Evolutionary conservation across 192 early-diverging fungal genomes (phyloP).

Genomic region (Funneliformis mosseae): DNA sequence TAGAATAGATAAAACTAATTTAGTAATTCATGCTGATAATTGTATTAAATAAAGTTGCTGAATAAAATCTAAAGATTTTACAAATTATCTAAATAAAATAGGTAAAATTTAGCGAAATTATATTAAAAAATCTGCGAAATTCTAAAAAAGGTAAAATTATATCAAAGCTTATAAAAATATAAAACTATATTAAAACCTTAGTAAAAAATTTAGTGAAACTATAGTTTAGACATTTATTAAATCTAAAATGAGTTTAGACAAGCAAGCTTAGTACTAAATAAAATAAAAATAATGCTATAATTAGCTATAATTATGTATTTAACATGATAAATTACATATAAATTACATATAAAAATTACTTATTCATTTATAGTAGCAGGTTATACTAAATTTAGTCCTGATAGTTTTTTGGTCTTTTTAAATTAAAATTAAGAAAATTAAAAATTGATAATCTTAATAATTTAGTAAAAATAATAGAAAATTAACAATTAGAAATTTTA

Average conservation of each 20-base stretch:
- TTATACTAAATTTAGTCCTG: background rate
- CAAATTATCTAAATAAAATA: too few species aligned
- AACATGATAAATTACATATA: background rate
- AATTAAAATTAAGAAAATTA: background rate
- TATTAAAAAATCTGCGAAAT: too few species aligned
- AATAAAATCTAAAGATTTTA: too few species aligned
- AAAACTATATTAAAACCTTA: too few species aligned
- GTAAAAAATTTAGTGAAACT: too few species aligned
- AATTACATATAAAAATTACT: background rate
- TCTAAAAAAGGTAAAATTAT: too few species aligned
- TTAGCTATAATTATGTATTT: background rate
- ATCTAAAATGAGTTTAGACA: too few species aligned
- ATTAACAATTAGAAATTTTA: background rate
- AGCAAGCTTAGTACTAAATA: too few species aligned
- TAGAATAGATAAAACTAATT: background rate
- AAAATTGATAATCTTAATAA: background rate
- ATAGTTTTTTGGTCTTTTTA: background rate
- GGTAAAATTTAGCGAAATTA: too few species aligned
- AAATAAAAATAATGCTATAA: conserved; percentile 18
- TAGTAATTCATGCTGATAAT: background rate
- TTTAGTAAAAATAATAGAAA: background rate
- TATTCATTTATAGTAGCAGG: conserved; percentile 4
- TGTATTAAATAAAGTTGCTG: conserved; percentile 1
- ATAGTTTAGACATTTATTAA: too few species aligned
- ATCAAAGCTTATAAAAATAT: too few species aligned